Base-by-base conservation (phyloP, 306 rosid genomes). In the Glycine tomentella region DNA sequence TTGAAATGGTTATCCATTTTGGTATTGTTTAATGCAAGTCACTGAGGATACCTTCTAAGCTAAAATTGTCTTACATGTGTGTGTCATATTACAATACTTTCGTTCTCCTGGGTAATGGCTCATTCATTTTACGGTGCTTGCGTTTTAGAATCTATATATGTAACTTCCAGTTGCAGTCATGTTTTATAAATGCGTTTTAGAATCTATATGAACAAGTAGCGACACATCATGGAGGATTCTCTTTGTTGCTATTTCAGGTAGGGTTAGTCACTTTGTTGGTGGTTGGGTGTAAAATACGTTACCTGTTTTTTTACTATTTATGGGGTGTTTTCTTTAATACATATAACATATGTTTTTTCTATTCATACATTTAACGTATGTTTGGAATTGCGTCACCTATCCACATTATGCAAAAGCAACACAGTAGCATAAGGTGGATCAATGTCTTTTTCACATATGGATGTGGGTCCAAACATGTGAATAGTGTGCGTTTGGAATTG, bases 201-300 rank as follows among this genome's bases (percentile, higher is more conserved):
- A 42, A 42, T 42, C 46, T 42, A 42, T 2, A 42, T 42, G 46
- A 42, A 42, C 46, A 42, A 42, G 46, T 42, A 6, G 9, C 5
- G 46, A 42, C 46, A 42, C 46, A 42, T 42, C 46, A 42, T 42
- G 46, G 8, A 42, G 8, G 8, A 6, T 4, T n/a, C 69, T 64
- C 20, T 38, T 64, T 64, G 69, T 56, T 33, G 0, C 33, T 8
- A 56, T 56, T 8, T 16, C 9, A 62, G 68, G 44, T 62, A 33
- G 68, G 12, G 70, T 38, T 34, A 36, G 70, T 64, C 20, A 14
- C 49, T 64, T 64, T 64, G 25, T 64, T 36, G 68, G 16, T 33
- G 68, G 44, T 62, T 12, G 20, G 20, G 14, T 7, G 46, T 63
- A 14, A 36, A 38, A 13, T 36, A 33, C 8, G 6, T 64, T 36